These are phyloP conservation scores for Spirogloea muscicola DNA, from an alignment of 139 green algal species.

Conservation along the genomic window DNA sequence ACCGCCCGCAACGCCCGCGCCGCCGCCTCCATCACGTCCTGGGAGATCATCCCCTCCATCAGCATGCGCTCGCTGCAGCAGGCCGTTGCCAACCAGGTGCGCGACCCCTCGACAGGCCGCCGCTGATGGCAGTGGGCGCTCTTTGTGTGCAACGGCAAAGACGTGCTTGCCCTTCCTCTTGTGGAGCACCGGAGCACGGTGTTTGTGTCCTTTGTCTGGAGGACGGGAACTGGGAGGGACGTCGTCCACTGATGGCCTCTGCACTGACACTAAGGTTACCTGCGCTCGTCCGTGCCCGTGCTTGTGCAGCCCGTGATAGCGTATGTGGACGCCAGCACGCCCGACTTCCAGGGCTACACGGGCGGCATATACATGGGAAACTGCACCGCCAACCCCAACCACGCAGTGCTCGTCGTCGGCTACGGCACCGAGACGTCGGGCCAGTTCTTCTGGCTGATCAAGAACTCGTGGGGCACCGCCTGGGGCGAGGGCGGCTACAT, in stretches of 20 bases:
- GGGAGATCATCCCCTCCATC: slow-evolving; percentile 77
- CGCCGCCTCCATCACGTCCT: slow-evolving; percentile 66
- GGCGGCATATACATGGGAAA: slow-evolving; percentile 51
- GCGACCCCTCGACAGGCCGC: too few relatives aligned
- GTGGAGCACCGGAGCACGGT: too few relatives aligned
- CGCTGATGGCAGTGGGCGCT: too few relatives aligned
- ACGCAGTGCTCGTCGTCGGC: slow-evolving; percentile 59
- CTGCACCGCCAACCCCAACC: slow-evolving; percentile 7
- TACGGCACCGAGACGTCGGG: slow-evolving; percentile 65
- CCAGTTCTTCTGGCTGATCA: slow-evolving; percentile 81
- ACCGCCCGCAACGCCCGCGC: too few relatives aligned
- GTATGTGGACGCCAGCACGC: slow-evolving; percentile 75
- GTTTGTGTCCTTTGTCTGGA: too few relatives aligned
- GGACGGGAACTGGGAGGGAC: too few relatives aligned
- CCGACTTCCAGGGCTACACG: slow-evolving; percentile 77
- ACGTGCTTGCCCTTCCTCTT: too few relatives aligned
- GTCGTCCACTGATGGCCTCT: too few relatives aligned
- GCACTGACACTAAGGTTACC: too few relatives aligned
- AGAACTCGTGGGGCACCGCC: slow-evolving; percentile 85
- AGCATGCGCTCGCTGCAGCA: slow-evolving; percentile 38
- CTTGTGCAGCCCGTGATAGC: slow-evolving; percentile 86
- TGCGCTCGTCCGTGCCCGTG: too few relatives aligned
- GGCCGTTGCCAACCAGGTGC: slow-evolving; percentile 69
- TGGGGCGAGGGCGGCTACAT: slow-evolving; percentile 93
- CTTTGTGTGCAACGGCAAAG: too few relatives aligned